Percentiles rank a stretch among this genome's conserved stretches.
phyloP scores from a whole-genome alignment of 106 monocot species.

The Allium cepa region DNA sequence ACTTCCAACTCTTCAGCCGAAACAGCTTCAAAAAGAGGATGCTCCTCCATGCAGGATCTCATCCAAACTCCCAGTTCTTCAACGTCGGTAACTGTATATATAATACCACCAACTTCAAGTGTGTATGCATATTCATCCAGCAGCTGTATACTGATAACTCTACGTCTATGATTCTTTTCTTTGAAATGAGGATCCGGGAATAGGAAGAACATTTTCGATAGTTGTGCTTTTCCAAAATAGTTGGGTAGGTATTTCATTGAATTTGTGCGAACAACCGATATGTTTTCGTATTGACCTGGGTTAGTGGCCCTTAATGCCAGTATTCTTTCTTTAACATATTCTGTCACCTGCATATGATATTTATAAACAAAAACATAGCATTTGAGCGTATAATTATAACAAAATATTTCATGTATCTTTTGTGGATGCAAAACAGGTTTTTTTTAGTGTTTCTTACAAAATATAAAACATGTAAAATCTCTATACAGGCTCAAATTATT shows the following conservation, averaged over 20 bases:
- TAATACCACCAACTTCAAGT: conserved; percentile 61
- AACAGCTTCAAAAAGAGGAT: conserved; percentile 69
- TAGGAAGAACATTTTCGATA: conserved; percentile 92
- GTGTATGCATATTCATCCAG: conserved; percentile 92
- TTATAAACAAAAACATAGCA: not conserved
- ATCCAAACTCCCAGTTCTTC: conserved; percentile 97
- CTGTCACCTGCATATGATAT: conserved; percentile 51
- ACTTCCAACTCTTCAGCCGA: conserved; percentile 40
- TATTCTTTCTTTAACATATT: conserved; percentile 95
- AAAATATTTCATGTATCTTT: not conserved
- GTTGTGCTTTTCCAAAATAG: conserved; percentile 82
- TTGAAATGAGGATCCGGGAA: conserved; percentile 99
- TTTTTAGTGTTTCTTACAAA: not conserved
- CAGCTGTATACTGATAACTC: conserved; percentile 80
- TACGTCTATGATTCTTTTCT: conserved; percentile 90
- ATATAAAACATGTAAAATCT: no score
- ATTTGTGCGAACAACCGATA: conserved; percentile 90
- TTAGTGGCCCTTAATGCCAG: conserved; percentile 67
- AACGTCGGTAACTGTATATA: conserved; percentile 90
- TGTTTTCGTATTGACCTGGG: conserved; percentile 68
- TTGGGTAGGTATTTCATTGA: conserved; percentile 98
- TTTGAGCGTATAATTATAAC: not conserved
- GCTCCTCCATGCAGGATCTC: conserved; percentile 76
- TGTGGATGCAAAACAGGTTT: not conserved
- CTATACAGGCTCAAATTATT: no score